Evolutionary conservation across 768 basidiomycete genomes (phyloP).

Genomic region (Crassisporium funariophilum): DNA sequence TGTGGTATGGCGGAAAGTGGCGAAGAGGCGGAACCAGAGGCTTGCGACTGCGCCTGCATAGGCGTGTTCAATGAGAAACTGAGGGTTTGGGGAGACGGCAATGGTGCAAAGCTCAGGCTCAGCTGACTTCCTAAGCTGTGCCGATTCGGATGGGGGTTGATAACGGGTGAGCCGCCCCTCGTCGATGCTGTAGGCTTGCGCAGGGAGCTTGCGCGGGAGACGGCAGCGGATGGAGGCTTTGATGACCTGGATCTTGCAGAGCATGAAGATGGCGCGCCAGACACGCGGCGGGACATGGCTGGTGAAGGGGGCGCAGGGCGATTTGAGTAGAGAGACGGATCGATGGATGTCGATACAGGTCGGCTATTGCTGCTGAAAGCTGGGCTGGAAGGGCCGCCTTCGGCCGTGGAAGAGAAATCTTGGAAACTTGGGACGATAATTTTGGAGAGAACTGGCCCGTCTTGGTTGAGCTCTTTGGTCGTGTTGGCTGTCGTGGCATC

Average conservation of each 20-base stretch:
- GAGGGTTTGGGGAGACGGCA: conserved; percentile 13
- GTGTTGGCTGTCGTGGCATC: background rate
- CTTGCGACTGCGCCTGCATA: conserved; percentile 1
- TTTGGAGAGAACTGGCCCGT: conserved; percentile 7
- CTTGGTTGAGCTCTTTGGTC: conserved; percentile 1
- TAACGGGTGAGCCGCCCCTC: conserved; percentile 16
- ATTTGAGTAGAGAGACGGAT: conserved; percentile 32
- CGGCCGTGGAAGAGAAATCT: background rate
- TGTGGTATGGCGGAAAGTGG: conserved; percentile 4
- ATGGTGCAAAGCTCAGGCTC: conserved; percentile 14
- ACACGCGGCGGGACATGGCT: conserved; percentile 47
- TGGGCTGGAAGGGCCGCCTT: conserved; percentile 12
- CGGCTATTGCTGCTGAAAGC: conserved; percentile 13
- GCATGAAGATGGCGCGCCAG: conserved; percentile 34
- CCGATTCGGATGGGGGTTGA: conserved; percentile 19
- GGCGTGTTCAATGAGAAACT: conserved; percentile 9
- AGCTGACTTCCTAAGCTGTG: conserved; percentile 18
- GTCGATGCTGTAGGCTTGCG: conserved; percentile 11
- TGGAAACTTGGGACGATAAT: conserved; percentile 18
- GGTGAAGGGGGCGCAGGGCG: conserved; percentile 68
- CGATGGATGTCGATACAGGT: background rate
- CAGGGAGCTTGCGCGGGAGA: conserved; percentile 27
- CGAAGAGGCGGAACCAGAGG: conserved; percentile 10
- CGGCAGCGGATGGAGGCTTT: conserved; percentile 22
- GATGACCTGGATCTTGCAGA: conserved; percentile 33